These are phyloP conservation scores for Clohesyomyces aquaticus DNA, from an alignment of 495 filamentous ascomycete species.

Conservation along the genomic window DNA sequence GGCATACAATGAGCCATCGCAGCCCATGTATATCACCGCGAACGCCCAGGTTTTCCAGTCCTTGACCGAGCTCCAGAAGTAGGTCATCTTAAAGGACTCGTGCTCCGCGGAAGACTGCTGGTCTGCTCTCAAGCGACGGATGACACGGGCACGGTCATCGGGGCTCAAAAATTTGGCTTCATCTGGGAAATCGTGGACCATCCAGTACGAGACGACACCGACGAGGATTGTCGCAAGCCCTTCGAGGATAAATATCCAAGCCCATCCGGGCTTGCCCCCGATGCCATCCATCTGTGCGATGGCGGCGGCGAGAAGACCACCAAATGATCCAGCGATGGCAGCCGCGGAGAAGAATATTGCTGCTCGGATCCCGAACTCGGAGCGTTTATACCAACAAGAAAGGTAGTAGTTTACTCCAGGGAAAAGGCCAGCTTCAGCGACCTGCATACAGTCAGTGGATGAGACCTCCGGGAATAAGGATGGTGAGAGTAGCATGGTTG, in stretches of 20 bases:
- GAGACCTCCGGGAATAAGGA: no score
- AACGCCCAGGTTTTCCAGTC: slow-evolving; percentile 88
- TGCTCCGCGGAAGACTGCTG: slow-evolving; percentile 77
- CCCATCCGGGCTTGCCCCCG: slow-evolving; percentile 70
- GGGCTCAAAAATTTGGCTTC: slow-evolving; percentile 75
- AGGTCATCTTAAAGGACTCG: slow-evolving; percentile 75
- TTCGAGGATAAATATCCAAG: slow-evolving; percentile 83
- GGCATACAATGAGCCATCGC: slow-evolving; percentile 72
- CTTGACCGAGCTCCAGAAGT: slow-evolving; percentile 73
- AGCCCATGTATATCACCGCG: slow-evolving; percentile 51
- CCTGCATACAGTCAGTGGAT: no score
- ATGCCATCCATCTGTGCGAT: slow-evolving; percentile 76
- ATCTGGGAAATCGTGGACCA: slow-evolving; percentile 89
- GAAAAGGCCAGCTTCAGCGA: slow-evolving; percentile 83
- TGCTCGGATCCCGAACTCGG: slow-evolving; percentile 74
- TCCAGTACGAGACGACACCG: slow-evolving; percentile 76
- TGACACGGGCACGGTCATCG: slow-evolving; percentile 72
- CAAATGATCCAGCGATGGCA: slow-evolving; percentile 82
- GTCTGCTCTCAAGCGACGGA: slow-evolving; percentile 73
- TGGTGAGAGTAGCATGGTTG: no score
- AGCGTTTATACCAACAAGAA: slow-evolving; percentile 83
- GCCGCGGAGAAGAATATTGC: slow-evolving; percentile 94
- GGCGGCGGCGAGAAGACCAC: slow-evolving; percentile 78
- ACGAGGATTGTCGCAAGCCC: slow-evolving; percentile 76
- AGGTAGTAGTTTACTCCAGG: slow-evolving; percentile 89